Conservation (phyloP, 2,329 filamentous ascomycete species). For the Metarhizium humberi region DNA sequence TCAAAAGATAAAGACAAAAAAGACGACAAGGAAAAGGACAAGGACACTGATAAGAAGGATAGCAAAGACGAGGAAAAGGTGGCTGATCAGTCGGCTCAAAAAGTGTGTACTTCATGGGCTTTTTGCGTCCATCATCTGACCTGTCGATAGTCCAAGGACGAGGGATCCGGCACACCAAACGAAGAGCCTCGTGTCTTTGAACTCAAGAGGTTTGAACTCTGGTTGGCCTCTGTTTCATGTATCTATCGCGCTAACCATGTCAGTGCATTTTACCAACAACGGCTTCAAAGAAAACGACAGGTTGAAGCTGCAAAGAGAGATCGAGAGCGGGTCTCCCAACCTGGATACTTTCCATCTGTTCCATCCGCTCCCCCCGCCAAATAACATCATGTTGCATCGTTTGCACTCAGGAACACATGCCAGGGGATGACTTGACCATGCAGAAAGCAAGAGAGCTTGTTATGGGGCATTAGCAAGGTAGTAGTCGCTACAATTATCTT, state of each 20-base stretch:
- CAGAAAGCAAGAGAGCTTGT: neutral
- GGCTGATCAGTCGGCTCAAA: constrained; percentile 13
- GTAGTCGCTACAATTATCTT: no score
- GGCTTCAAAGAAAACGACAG: constrained; percentile 60
- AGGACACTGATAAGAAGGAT: constrained; percentile 20
- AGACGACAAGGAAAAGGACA: constrained; percentile 26
- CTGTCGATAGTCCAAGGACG: constrained; percentile 12
- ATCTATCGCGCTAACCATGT: neutral
- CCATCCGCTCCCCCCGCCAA: constrained; percentile 50
- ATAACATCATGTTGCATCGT: constrained; percentile 1
- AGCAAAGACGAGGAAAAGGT: constrained; percentile 12
- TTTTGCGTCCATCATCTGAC: neutral
- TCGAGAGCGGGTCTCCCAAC: constrained; percentile 68
- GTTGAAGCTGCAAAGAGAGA: constrained; percentile 58
- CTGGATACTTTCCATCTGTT: constrained; percentile 75
- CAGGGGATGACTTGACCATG: neutral
- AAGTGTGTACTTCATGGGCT: constrained; percentile 1
- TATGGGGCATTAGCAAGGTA: neutral
- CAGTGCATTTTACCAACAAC: constrained; percentile 79
- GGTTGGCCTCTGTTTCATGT: neutral
- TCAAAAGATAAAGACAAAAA: constrained; percentile 41
- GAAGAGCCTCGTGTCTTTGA: constrained; percentile 74
- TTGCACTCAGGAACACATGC: neutral
- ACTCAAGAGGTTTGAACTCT: constrained; percentile 58
- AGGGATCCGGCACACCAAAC: constrained; percentile 27